Evolutionary conservation across 768 basidiomycete genomes (phyloP).

Genomic region (Lactarius vividus): DNA sequence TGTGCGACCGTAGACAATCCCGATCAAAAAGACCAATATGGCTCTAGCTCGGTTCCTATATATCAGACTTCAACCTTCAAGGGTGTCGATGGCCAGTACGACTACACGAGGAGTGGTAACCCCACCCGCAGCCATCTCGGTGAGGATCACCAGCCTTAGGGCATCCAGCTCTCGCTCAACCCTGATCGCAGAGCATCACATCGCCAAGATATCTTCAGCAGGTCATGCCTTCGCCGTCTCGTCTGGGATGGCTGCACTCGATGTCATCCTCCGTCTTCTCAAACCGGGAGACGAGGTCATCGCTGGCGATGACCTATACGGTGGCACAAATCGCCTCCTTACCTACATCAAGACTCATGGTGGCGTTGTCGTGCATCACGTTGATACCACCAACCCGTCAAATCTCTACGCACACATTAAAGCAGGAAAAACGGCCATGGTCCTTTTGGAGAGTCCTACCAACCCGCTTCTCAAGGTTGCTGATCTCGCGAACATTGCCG

Average conservation of each 20-base stretch:
- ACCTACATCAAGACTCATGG: slow-evolving; percentile 84
- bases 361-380: slow-evolving; percentile 87
- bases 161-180: background rate
- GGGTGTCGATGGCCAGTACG: slow-evolving; percentile 84
- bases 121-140: slow-evolving; percentile 94
- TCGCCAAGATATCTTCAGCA: slow-evolving; percentile 95
- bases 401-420: slow-evolving; percentile 62
- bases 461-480: slow-evolving; percentile 96
- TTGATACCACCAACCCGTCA: slow-evolving; percentile 81
- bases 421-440: slow-evolving; percentile 83
- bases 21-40: slow-evolving; percentile 91
- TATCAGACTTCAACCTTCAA: slow-evolving; percentile 99
- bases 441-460: slow-evolving; percentile 94
- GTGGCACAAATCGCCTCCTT: slow-evolving; percentile 94
- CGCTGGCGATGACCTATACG: slow-evolving; percentile 96
- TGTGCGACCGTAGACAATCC: slow-evolving; percentile 93
- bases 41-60: slow-evolving; percentile 91
- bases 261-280: slow-evolving; percentile 89
- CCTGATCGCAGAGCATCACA: slow-evolving; percentile 74
- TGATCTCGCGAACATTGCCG: slow-evolving; percentile 81
- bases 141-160: slow-evolving; percentile 39
- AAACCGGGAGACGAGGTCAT: slow-evolving; percentile 96
- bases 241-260: slow-evolving; percentile 97
- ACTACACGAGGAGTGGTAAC: slow-evolving; percentile 94
- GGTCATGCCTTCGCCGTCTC: slow-evolving; percentile 88